Evolutionary conservation across 2,329 filamentous ascomycete genomes (phyloP).

Genomic region (Kalmusia sp.): DNA sequence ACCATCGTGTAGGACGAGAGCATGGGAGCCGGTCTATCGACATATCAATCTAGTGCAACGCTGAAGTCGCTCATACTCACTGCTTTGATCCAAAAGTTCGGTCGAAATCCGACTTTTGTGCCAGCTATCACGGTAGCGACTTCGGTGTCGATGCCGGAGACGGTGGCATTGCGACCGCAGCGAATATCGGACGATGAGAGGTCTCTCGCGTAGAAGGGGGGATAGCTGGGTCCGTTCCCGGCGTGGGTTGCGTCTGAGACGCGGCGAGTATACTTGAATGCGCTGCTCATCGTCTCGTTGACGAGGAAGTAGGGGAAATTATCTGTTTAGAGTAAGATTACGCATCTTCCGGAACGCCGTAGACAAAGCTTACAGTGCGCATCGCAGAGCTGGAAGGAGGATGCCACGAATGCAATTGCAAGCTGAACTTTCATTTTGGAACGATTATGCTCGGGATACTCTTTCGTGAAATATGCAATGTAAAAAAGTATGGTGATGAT

Average conservation of each 20-base stretch:
- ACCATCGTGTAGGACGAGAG: conserved; percentile 12
- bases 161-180: conserved; percentile 12
- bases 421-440: too few relatives aligned
- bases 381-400: too few relatives aligned
- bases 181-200: conserved; percentile 8
- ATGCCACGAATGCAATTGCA: too few relatives aligned
- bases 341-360: too few relatives aligned
- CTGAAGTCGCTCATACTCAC: too few relatives aligned
- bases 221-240: conserved; percentile 1
- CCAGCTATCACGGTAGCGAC: conserved; percentile 12
- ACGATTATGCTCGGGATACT: too few relatives aligned
- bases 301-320: conserved; percentile 10
- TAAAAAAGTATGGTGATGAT: too few relatives aligned
- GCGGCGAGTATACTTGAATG: conserved; percentile 10
- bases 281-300: conserved; percentile 5
- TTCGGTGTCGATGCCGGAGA: background rate
- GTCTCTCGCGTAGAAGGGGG: conserved; percentile 9
- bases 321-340: conserved; percentile 2
- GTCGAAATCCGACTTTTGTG: conserved; percentile 10
- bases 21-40: background rate
- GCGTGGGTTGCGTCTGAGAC: background rate
- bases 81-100: conserved; percentile 1
- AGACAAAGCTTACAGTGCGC: too few relatives aligned
- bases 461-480: too few relatives aligned
- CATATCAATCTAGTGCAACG: conserved; percentile 2